Evolutionary conservation across 768 basidiomycete genomes (phyloP), one percentile per base, ranked within the genome.

Genomic region (Auricularia auricula-judae): DNA sequence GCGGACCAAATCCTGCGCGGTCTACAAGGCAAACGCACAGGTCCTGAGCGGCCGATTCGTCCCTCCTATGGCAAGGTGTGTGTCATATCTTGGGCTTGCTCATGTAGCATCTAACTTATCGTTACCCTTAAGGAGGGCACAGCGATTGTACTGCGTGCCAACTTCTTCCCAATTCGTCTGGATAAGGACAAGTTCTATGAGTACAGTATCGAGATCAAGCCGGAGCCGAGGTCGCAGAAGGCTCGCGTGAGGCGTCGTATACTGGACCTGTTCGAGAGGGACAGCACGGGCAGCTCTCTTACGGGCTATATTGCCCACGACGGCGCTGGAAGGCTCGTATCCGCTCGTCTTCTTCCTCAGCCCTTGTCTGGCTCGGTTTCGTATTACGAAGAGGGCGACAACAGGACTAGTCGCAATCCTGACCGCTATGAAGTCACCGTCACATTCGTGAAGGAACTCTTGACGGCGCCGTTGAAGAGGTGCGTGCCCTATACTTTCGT

Each of bases 81-180:
- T 18, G 4, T 10, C 21, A 21, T 44, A 44, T 11, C 43, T 44
- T 10, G 11, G 11, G 10, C 43, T 44, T 44, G 18, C 43, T 44
- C 11, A 10, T 18, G 18, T 44, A 44, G 10, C 11, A 11, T 10
- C 43, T 44, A 18, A 44, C 43, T 1, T 29, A 18, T 11, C 11
- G 43, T 44, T 44, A 18, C 18, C 11, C 11, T 44, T 2, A 5
- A 51, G 47, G 47, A 72, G 3, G 85, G 86, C 23, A 76, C 63
- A 7, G 67, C 77, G 0, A 78, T 84, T 66, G 80, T 72, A 0
- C 71, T 87, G 16, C 79, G 87, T 1, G 78, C 86, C 33, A 88
- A 88, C 70, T 86, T 87, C 74, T 87, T 86, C 71, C 69, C 84
- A 0, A 68, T 88, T 12, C 77, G 70, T 35, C 4, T 43, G 34